Base-by-base conservation (phyloP, 495 filamentous ascomycete genomes). In the Penicillium pancosmium region DNA sequence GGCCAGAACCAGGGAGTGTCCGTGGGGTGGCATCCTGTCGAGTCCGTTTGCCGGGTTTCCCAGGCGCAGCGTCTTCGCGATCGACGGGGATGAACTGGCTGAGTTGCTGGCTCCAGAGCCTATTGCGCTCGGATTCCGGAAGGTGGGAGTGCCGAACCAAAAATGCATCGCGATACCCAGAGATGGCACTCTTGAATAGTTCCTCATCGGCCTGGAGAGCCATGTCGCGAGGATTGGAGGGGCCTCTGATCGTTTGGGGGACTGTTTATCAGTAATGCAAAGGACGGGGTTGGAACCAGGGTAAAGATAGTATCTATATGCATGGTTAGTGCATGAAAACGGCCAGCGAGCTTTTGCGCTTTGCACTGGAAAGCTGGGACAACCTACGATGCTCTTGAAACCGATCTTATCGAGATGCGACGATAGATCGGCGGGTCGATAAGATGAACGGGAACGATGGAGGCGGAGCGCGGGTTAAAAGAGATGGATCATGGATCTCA, bases 111-210 rank as follows among this genome's bases (percentile, higher is more conserved):
- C 63, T 75, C 78, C 78, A 80, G 59, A 78, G 76, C 50, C 72
- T 63, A 66, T 73, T 74, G 34, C 74, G 71, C 68, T 80, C 68
- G 27, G 67, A 52, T 72, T 80, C 78, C 66, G 78, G 59, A 33
- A 80, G 75, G 54, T 80, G 71, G 70, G 76, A 68, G 50, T 75
- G 71, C 58, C 69, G 69, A 71, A 65, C 72, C 76, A 75, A 78
- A 68, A 79, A 80, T 38, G 57, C 71, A 48, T 79, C 74, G 57
- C 73, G 75, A 59, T 80, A 80, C 55, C 73, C 71, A 66, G 76
- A 76, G 34, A 80, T 78, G 58, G 75, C 76, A 64, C 71, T 67
- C 46, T 67, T 74, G 65, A 80, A 80, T 48, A 78, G 66, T 62
- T 74, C 76, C 61, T 79, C 76, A 61, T 80, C 73, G 62, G 66